These are phyloP conservation scores for Mortierella sp. DNA, from an alignment of 371 early-diverging fungal species.

Conservation along the genomic window DNA sequence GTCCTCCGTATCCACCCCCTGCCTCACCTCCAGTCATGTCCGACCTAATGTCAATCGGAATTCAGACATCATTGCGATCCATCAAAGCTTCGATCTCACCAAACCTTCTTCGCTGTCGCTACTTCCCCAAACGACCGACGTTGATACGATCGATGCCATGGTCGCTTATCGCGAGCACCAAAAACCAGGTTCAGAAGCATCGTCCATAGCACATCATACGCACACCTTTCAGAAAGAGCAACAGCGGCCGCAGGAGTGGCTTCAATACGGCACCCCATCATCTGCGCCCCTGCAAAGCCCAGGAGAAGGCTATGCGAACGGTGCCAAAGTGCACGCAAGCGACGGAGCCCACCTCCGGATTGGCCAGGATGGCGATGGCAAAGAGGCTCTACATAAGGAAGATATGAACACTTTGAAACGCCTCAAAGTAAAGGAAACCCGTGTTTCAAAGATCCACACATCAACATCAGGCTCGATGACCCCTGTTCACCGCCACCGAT, in stretches of 20 bases:
- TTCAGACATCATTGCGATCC: slow-evolving; percentile 31
- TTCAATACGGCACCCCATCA: neutral
- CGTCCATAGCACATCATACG: neutral
- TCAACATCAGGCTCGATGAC: no score
- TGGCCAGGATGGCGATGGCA: no score
- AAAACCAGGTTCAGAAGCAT: neutral
- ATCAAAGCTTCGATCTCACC: slow-evolving; percentile 29
- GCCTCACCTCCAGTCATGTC: slow-evolving; percentile 44
- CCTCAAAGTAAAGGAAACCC: no score
- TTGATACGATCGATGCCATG: slow-evolving; percentile 15
- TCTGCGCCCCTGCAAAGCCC: no score
- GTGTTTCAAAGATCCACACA: no score
- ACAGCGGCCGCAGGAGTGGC: slow-evolving; percentile 7
- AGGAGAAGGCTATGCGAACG: no score
- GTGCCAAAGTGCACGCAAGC: no score
- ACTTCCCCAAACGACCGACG: slow-evolving; percentile 1
- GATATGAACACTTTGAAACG: no score
- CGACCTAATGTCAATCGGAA: slow-evolving; percentile 32
- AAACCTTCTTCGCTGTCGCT: slow-evolving; percentile 15
- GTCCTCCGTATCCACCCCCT: slow-evolving; percentile 29
- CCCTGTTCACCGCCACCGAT: no score
- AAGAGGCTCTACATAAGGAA: no score
- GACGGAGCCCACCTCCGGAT: no score
- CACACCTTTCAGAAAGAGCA: no score
- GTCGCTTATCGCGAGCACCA: slow-evolving; percentile 4